Base-by-base conservation (phyloP, 345 rosid genomes). In the Moricandia arvensis region DNA sequence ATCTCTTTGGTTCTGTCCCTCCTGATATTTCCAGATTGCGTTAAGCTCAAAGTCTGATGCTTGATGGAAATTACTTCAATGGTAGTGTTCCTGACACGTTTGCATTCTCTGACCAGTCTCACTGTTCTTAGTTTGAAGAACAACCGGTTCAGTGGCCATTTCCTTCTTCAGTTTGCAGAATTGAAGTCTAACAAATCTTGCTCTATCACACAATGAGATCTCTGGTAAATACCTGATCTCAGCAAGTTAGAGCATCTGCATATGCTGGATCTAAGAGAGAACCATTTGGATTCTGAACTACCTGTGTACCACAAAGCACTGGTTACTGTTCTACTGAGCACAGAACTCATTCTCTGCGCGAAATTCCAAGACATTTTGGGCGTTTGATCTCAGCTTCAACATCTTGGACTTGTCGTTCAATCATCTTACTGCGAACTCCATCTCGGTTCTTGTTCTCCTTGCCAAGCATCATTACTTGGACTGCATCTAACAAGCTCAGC, bases 371-470 rank as follows among this genome's bases (percentile, higher is more conserved):
- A 27, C 86, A 83, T 75, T 84, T 86, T 74, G 84, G 88, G 29
- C 71, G 54, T 54, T 79, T 95, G 80, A n/a, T 74, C 59, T 82
- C 88, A 84, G 79, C 97, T 95, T 75, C 97, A 92, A 63, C 97
- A 95, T 81, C 93, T 95, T 75, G 99, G n/a, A 92, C 80, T 76
- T 95, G 67, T 90, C 97, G 65, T 85, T 80, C 72, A 95, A 92
- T 83, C 81, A 79, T 84, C 73, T 95, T n/a, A 89, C 79, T 64
- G 94, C n/a, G 97, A 82, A 85, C 80, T 65, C 91, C 89, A 24
- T 84, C 88, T 27, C 75, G 85, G 62, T 78, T 80, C 61, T 79
- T 95, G 86, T 90, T 95, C 84, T 84, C 96, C 60, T 82, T 90
- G 84, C 90, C 92, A 45, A 86, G 67, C 83, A 79, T 92, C 73